Base-by-base conservation (phyloP, 495 filamentous ascomycete species). In the Penicillium pancosmium region DNA sequence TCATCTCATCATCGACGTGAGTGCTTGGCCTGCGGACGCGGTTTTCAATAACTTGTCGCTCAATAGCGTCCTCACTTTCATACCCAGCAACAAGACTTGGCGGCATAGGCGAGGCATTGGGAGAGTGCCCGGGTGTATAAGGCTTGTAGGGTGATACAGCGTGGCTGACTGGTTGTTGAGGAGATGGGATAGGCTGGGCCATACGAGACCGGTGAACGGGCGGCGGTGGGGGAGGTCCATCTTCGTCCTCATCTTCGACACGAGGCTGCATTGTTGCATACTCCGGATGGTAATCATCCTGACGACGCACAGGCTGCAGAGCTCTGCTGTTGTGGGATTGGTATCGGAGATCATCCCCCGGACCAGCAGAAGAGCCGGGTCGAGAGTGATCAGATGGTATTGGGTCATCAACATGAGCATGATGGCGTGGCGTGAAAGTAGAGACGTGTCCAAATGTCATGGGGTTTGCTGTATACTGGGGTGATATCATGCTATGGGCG, bases 51-150 rank as follows among this genome's bases (percentile, higher is more conserved):
- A 60, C 64, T 16, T 59, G 50, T n/a, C 66, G 68, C 46, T 88
- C 80, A 3, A 81, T 73, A 10, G 86, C 78, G 41, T 86, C 84
- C 21, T 84, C 82, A 9, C 82, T 78, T 64, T 89, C 87, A 60
- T 89, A 85, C 2, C 89, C 89, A 25, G 89, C 83, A 53, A 91
- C 84, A 19, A 92, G 73, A 46, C 87, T 90, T 19, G 84, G 71
- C 1, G 89, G 89, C 58, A 91, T 79, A 11, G 78, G 60, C 11
- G 84, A 74, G 7, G 71, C 62, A 41, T 70, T 67, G 40, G 67
- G 59, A n/a, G 68, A 56, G 44, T 70, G 69, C 23, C 68, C 69
- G 51, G 71, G 68, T 16, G 58, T 68, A 58, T 79, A 79, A 53
- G 74, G 61, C 41, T 69, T 58, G 65, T 79, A 77, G 16, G 64